A percentile compares a stretch with the other conserved stretches of the same genome.
These are phyloP conservation scores for Cryptomeria japonica DNA, from an alignment of 75 land plant species.

Conservation along the genomic window DNA sequence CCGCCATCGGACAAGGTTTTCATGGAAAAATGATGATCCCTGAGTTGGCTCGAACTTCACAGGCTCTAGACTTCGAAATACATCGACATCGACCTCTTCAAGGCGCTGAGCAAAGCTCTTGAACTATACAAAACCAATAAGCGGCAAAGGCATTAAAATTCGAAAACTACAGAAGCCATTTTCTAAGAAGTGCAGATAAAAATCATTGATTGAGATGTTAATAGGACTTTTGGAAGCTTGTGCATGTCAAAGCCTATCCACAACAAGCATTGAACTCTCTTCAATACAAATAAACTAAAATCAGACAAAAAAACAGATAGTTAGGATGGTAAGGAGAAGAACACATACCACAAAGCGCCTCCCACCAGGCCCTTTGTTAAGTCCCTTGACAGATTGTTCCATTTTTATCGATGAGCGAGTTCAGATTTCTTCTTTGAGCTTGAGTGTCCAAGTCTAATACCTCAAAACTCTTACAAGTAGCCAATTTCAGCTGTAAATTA, in stretches of 20 bases:
- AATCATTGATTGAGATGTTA: background rate
- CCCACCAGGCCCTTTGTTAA: constrained; percentile 41
- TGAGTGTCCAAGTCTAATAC: background rate
- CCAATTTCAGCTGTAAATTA: background rate
- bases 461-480: background rate
- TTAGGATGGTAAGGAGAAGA: background rate
- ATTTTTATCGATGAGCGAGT: background rate
- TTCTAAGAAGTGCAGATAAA: background rate
- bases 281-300: background rate
- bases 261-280: background rate
- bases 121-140: constrained; percentile 42
- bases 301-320: background rate
- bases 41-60: constrained; percentile 69
- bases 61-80: constrained; percentile 68
- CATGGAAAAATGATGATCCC: constrained; percentile 82
- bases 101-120: constrained; percentile 73
- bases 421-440: background rate
- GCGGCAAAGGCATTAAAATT: background rate
- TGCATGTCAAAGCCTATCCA: background rate
- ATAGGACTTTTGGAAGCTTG: background rate
- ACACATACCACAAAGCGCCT: constrained; percentile 41
- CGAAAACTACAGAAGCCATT: background rate
- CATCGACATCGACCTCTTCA: constrained; percentile 79
- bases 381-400: constrained; percentile 30
- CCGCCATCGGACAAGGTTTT: constrained; percentile 73